A percentile compares a stretch with the other conserved stretches of the same genome.
These are phyloP conservation scores for Chenopodium formosanum DNA, from an alignment of 148 eudicot species.

Conservation along the genomic window DNA sequence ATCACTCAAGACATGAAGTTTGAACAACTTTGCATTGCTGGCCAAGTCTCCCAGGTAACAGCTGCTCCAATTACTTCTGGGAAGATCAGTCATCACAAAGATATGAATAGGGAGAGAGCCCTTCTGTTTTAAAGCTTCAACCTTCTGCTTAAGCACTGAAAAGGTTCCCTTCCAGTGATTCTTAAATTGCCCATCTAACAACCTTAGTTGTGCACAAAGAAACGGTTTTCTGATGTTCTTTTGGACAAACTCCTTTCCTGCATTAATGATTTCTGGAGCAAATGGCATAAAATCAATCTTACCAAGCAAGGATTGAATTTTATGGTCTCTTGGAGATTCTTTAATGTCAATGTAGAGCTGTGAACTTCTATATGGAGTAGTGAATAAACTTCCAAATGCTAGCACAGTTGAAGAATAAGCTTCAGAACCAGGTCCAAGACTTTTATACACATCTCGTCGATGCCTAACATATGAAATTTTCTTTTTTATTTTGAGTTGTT, in stretches of 20 bases:
- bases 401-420: conserved; percentile 56
- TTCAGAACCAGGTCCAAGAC: conserved; percentile 72
- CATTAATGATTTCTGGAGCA: conserved; percentile 52
- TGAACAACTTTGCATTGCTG: conserved; percentile 24
- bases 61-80: conserved; percentile 36
- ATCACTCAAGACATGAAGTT: conserved; percentile 35
- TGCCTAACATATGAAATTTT: conserved; percentile 67
- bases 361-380: conserved; percentile 71
- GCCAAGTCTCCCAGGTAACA: conserved; percentile 38
- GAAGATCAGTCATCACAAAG: conserved; percentile 55
- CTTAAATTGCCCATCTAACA: conserved; percentile 51
- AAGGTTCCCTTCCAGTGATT: conserved; percentile 49
- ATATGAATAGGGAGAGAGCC: conserved; percentile 37
- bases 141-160: conserved; percentile 32
- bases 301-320: conserved; percentile 54
- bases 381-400: conserved; percentile 87
- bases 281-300: conserved; percentile 66
- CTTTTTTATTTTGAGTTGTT: conserved; percentile 72
- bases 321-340: conserved; percentile 51
- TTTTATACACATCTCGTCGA: conserved; percentile 60
- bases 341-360: conserved; percentile 71
- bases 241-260: conserved; percentile 54
- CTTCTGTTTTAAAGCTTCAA: conserved; percentile 29
- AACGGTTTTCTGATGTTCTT: conserved; percentile 46
- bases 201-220: conserved; percentile 47